phyloP scores from a whole-genome alignment of 305 asterid species.

The Fraxinus sp. region DNA sequence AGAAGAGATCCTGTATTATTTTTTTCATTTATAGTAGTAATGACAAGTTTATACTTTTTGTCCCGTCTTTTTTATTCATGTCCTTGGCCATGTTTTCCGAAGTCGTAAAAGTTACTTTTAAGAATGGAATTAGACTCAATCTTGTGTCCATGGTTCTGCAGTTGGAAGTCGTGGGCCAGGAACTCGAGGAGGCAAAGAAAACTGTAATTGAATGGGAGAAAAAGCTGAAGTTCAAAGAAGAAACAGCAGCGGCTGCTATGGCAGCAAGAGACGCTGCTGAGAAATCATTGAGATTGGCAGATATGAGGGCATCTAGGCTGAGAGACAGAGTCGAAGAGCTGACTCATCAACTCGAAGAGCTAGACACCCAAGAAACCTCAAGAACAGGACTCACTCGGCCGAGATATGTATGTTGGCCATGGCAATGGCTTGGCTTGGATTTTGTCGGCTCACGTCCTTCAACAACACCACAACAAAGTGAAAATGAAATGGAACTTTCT shows the following conservation, averaged over 20 bases:
- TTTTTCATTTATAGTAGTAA: background rate
- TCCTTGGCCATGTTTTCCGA: background rate
- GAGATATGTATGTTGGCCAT: slow-evolving; percentile 93
- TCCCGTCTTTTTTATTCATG: background rate
- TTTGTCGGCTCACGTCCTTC: slow-evolving; percentile 53
- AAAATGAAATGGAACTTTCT: slow-evolving; percentile 96
- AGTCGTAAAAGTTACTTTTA: background rate
- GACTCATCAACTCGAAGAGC: slow-evolving; percentile 79
- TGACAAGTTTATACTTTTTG: background rate
- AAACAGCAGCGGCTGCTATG: slow-evolving; percentile 95
- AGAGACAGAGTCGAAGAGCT: slow-evolving; percentile 93
- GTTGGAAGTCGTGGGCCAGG: slow-evolving; percentile 68
- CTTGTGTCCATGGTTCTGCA: slow-evolving; percentile 34
- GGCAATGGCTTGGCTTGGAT: slow-evolving; percentile 98
- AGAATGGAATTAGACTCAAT: slow-evolving; percentile 10
- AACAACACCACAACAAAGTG: slow-evolving; percentile 43
- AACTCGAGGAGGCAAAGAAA: slow-evolving; percentile 80
- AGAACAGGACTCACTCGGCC: slow-evolving; percentile 56
- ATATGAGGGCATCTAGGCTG: slow-evolving; percentile 72
- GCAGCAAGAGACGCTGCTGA: slow-evolving; percentile 98
- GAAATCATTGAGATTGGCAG: slow-evolving; percentile 83
- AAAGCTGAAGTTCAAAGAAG: slow-evolving; percentile 89
- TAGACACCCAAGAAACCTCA: slow-evolving; percentile 57
- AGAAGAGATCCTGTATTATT: background rate
- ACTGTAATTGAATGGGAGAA: slow-evolving; percentile 69